A percentile compares a stretch with the other conserved stretches of the same genome.
Conservation (phyloP, 1,139 yeast genomes). For the Kodamaea sp. region DNA sequence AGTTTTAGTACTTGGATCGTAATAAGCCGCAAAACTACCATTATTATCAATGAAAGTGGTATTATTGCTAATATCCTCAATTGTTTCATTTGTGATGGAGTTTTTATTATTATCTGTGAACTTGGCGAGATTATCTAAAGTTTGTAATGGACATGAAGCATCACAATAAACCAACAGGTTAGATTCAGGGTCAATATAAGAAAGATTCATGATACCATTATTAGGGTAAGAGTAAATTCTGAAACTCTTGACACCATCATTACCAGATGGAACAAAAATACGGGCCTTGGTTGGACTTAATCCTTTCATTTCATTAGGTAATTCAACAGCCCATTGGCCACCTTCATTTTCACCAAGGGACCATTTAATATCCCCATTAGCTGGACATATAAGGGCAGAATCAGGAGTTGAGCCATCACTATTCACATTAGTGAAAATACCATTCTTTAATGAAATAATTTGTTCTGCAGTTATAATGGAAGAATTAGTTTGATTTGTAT, state of each 20-base stretch:
- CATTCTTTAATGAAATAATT: slow-evolving; percentile 60
- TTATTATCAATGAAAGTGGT: slow-evolving; percentile 30
- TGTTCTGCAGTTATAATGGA: slow-evolving; percentile 59
- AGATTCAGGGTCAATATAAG: slow-evolving; percentile 73
- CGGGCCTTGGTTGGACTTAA: slow-evolving; percentile 72
- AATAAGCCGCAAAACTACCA: slow-evolving; percentile 38
- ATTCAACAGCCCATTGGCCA: slow-evolving; percentile 65
- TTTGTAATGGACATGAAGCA: slow-evolving; percentile 75
- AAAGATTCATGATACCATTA: slow-evolving; percentile 86
- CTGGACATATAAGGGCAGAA: slow-evolving; percentile 59
- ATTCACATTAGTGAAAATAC: slow-evolving; percentile 54
- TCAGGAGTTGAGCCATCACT: slow-evolving; percentile 32
- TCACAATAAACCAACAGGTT: slow-evolving; percentile 63
- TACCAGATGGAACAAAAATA: slow-evolving; percentile 55
- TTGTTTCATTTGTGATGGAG: slow-evolving; percentile 15
- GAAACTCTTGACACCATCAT: slow-evolving; percentile 59
- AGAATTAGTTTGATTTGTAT: slow-evolving; percentile 26
- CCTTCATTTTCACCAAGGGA: slow-evolving; percentile 45
- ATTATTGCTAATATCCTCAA: slow-evolving; percentile 19
- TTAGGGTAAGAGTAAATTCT: slow-evolving; percentile 76
- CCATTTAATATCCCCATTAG: slow-evolving; percentile 50
- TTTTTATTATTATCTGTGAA: slow-evolving; percentile 22
- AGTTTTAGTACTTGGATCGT: slow-evolving; percentile 37
- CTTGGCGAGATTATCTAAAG: slow-evolving; percentile 27
- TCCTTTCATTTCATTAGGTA: slow-evolving; percentile 51